These are phyloP conservation scores for Nidularia pulvinata DNA, from an alignment of 768 basidiomycete species.

Conservation along the genomic window DNA sequence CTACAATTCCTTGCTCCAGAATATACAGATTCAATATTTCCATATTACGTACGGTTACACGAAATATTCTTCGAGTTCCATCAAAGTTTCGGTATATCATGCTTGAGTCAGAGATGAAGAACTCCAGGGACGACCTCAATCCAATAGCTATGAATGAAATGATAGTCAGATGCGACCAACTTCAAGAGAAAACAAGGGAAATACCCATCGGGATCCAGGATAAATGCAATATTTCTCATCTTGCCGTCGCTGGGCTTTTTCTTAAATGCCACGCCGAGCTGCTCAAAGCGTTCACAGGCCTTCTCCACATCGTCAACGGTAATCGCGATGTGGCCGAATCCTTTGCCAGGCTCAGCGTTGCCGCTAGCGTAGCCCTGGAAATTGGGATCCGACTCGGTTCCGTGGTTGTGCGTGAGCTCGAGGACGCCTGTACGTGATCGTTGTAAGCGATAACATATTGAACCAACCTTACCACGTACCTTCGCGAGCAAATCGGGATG, in stretches of 20 bases:
- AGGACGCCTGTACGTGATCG: conserved; percentile 54
- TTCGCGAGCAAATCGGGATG: conserved; percentile 59
- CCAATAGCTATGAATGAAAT: conserved; percentile 46
- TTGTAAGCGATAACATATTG: background rate
- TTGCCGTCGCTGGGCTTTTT: conserved; percentile 85
- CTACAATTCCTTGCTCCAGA: no score
- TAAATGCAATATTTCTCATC: conserved; percentile 86
- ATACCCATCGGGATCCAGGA: conserved; percentile 84
- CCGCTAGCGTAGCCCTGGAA: conserved; percentile 88
- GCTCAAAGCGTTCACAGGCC: conserved; percentile 84
- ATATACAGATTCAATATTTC: no score
- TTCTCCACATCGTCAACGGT: conserved; percentile 80
- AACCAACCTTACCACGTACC: conserved; percentile 33
- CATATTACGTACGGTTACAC: no score
- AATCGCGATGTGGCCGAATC: conserved; percentile 91
- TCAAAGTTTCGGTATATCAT: no score
- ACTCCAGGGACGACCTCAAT: conserved; percentile 49
- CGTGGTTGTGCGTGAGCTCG: conserved; percentile 89
- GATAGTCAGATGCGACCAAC: conserved; percentile 2
- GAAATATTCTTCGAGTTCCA: no score
- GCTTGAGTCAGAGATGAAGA: no score
- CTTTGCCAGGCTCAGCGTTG: conserved; percentile 78
- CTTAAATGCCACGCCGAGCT: conserved; percentile 81
- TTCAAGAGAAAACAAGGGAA: conserved; percentile 17
- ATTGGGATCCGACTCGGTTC: conserved; percentile 76